Evolutionary conservation across 169 alveolate genomes (phyloP), one percentile per base, ranked within the genome.

Genomic region (Plasmodium fragile): DNA sequence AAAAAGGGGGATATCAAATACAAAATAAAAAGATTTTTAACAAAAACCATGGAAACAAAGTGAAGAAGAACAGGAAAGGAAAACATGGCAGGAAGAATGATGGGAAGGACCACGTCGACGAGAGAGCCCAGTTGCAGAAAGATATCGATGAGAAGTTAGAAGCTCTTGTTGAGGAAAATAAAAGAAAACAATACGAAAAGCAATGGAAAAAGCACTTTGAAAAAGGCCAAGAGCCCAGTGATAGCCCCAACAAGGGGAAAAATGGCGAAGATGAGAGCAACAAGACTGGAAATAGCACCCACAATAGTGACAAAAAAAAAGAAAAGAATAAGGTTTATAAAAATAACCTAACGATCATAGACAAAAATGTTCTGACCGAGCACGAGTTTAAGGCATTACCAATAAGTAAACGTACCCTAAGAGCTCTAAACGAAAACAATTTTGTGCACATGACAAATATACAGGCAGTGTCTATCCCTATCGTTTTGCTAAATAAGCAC

Each of bases 401-500:
- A 73, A 69, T 85, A 73, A 85, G 93, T 85, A 85, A 85, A 75
- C 73, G 80, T n/a, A 85, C 93, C 22, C 45, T 85, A 75, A 52
- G 78, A 75, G 52, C 87, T 16, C 69, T 85, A 34, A 53, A 69
- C 79, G 93, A 85, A 85, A 85, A 85, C 59, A 85, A 85, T 18
- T 85, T 85, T 52, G 69, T 53, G 52, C 82, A 85, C 65, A 85
- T 85, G 93, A 85, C 93, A 34, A 85, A 85, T 69, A 85, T 85
- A 85, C 93, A 85, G 45, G 43, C 75, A 7, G 93, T 85, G 55
- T 85, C 93, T 25, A 73, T 85, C 55, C 93, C 93, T 11, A 85
- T 85, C 13, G 93, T 85, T 28, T 69, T 85, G 43, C 79, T 85
- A 73, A 85, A 85, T 85, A 85, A 85, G 80, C 93, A 85, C 49